Base-by-base conservation (phyloP, 1,139 yeast genomes). In the Yamadazyma diddensiae region DNA sequence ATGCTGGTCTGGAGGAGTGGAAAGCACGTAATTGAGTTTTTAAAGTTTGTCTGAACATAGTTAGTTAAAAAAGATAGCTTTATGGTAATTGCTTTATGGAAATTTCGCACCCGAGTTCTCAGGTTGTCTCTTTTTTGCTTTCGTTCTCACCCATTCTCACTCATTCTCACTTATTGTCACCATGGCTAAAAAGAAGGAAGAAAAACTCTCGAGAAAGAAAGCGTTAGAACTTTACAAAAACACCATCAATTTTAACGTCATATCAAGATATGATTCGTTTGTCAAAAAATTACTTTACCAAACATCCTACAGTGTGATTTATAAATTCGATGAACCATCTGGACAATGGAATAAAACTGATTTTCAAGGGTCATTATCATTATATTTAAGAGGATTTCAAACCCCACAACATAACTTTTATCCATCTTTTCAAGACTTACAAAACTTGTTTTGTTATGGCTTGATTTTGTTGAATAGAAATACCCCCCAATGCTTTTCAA, bases 291-390 rank as follows among this genome's bases (percentile, higher is more conserved):
- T 90, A 26, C 57, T 85, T 44, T 75, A 81, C 55, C 76, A 81
- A 50, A 68, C 95, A 1, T 79, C 96, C 6, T 92, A 88, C 46
- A 79, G 88, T 50, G 90, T 82, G 32, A 70, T 84, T n/a, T 86
- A 86, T 60, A 75, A 79, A 51, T 78, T 76, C 62, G 79, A 80
- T 46, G 70, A 74, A 22, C 73, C 65, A 8, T 59, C 62, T 13
- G 82, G 79, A 39, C 88, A 83, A 49, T 90, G 97, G 96, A 74
- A 74, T 32, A 86, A 86, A 50, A 61, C 80, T 16, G 88, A 85
- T 35, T 82, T 67, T 49, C 90, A 82, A 51, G 97, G 97, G 4
- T 80, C 92, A 0, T 53, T 88, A 34, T 86, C 92, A 3, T 69
- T 90, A 17, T 90, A 90, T 54, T 73, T 85, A 14, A 65, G 95